Conservation (phyloP, 352 stramenopile genomes). For the Phytopythium aichiense region DNA sequence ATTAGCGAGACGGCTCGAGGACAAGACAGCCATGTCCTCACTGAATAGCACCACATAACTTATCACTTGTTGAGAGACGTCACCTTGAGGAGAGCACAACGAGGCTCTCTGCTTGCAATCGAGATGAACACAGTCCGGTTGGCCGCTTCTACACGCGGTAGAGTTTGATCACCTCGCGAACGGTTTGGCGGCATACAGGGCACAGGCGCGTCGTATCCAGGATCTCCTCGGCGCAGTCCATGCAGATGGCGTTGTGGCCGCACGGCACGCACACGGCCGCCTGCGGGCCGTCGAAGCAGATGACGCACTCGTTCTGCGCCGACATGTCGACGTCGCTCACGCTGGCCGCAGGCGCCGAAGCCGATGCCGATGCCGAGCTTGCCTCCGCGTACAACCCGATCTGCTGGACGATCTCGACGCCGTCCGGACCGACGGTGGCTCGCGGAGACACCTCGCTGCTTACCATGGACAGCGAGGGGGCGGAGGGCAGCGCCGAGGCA, state of each 20-base stretch:
- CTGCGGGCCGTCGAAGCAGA: slow-evolving; percentile 81
- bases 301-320: slow-evolving; percentile 54
- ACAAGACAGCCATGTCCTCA: background rate
- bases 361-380: slow-evolving; percentile 9
- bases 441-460: slow-evolving; percentile 28
- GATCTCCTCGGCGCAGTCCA: slow-evolving; percentile 69
- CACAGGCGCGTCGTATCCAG: slow-evolving; percentile 58
- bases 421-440: slow-evolving; percentile 51
- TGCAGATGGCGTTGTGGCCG: slow-evolving; percentile 85
- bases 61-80: background rate
- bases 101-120: slow-evolving; percentile 5
- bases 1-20: background rate
- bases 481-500: slow-evolving; percentile 18
- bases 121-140: slow-evolving; percentile 12
- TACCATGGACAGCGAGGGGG: slow-evolving; percentile 16
- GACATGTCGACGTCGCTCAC: background rate
- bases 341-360: slow-evolving; percentile 6
- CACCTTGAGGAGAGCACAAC: background rate
- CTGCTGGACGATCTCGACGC: slow-evolving; percentile 79
- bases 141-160: slow-evolving; percentile 35
- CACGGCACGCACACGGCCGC: slow-evolving; percentile 77
- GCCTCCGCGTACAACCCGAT: slow-evolving; percentile 14
- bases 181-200: slow-evolving; percentile 66
- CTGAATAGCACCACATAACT: background rate
- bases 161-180: slow-evolving; percentile 76